Percentiles rank a stretch among this genome's conserved stretches.
Evolutionary conservation across 169 alveolate genomes (phyloP).

Genomic region (Blepharisma undulans): DNA sequence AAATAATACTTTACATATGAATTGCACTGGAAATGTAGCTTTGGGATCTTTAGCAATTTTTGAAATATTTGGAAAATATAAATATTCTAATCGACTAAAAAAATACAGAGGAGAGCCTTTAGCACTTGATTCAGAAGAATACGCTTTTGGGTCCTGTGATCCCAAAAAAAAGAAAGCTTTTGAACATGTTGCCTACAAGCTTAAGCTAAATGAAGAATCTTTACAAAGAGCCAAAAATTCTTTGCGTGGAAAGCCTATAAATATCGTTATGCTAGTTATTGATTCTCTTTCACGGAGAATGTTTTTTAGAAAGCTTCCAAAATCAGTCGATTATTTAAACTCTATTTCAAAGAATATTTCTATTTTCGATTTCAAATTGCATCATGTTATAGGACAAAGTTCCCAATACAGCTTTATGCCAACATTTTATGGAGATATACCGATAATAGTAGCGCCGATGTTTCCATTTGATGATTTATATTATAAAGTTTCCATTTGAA

Average conservation of each 20-base stretch:
- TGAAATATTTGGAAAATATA: background rate
- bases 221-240: background rate
- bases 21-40: background rate
- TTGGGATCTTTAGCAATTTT: background rate
- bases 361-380: slow-evolving; percentile 22
- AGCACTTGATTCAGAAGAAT: background rate
- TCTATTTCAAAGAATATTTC: background rate
- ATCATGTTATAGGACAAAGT: background rate
- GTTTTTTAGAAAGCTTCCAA: slow-evolving; percentile 19
- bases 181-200: background rate
- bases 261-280: background rate
- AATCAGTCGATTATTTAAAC: slow-evolving; percentile 3
- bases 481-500: background rate
- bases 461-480: background rate
- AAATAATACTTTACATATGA: background rate
- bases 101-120: slow-evolving; percentile 3
- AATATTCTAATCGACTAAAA: background rate
- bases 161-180: background rate
- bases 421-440: slow-evolving; percentile 1
- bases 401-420: slow-evolving; percentile 6
- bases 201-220: background rate
- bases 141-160: background rate
- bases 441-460: no score
- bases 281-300: slow-evolving; percentile 25
- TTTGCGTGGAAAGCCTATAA: background rate